phyloP scores from a whole-genome alignment of 2,329 filamentous ascomycete species.

The Xylogone sp. region DNA sequence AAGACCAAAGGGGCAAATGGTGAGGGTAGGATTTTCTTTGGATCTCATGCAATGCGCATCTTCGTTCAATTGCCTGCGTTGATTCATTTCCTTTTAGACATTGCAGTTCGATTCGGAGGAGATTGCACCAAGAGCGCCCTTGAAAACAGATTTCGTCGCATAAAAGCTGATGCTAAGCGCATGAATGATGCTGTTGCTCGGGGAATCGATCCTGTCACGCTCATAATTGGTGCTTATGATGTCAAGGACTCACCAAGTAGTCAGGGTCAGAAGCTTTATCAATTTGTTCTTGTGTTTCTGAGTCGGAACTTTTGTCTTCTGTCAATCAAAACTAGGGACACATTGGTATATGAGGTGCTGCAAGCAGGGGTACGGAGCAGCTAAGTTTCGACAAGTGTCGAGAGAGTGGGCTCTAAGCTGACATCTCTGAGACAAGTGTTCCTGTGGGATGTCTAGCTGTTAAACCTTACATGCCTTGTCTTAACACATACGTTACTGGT shows the following conservation, averaged over 20 bases:
- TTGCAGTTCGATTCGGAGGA: slow-evolving; percentile 24
- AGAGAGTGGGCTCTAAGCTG: too few species aligned
- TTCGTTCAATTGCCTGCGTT: slow-evolving; percentile 9
- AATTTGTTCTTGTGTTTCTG: too few species aligned
- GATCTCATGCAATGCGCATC: not conserved
- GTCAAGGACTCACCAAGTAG: slow-evolving; percentile 3
- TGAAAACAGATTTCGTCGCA: slow-evolving; percentile 35
- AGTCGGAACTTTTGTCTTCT: too few species aligned
- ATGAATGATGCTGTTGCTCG: slow-evolving; percentile 27
- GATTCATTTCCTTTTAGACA: slow-evolving; percentile 17
- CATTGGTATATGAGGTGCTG: too few species aligned
- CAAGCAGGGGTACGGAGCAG: too few species aligned
- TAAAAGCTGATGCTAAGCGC: slow-evolving; percentile 34
- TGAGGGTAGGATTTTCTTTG: not conserved
- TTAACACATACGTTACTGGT: not conserved
- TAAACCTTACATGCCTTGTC: not conserved
- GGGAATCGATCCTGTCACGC: slow-evolving; percentile 30
- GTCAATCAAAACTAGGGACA: too few species aligned
- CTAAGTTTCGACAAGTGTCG: too few species aligned
- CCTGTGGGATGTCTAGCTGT: not conserved
- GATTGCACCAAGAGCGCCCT: slow-evolving; percentile 30
- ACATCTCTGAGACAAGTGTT: not conserved
- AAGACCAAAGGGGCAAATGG: slow-evolving; percentile 13
- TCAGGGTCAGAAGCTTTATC: slow-evolving; percentile 8
- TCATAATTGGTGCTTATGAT: slow-evolving; percentile 19